Percentiles rank a stretch among this genome's conserved stretches.
Evolutionary conservation across 805 yeast species (phyloP).

Genomic region (Maudiozyma serrabonitensis): DNA sequence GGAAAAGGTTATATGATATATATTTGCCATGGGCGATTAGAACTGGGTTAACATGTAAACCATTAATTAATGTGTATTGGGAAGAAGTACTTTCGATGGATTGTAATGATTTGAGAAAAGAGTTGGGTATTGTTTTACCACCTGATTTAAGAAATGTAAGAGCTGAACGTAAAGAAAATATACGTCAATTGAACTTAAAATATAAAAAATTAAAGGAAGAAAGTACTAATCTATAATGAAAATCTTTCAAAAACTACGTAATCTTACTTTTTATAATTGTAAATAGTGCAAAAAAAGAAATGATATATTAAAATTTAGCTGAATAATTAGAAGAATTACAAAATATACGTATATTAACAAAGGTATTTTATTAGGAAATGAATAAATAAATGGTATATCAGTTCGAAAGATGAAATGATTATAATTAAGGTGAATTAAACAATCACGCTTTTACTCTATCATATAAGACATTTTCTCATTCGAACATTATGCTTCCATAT

Average conservation of each 20-base stretch:
- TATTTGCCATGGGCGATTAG: slow-evolving; percentile 83
- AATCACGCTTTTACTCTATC: neutral
- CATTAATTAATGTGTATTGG: slow-evolving; percentile 87
- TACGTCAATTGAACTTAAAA: slow-evolving; percentile 19
- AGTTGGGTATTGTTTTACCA: slow-evolving; percentile 67
- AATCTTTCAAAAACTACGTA: neutral
- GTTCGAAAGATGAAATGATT: neutral
- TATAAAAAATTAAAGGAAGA: slow-evolving; percentile 10
- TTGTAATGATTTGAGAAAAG: slow-evolving; percentile 58
- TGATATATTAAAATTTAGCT: neutral
- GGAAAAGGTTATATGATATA: slow-evolving; percentile 50
- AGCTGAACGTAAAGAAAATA: slow-evolving; percentile 22
- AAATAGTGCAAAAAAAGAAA: neutral
- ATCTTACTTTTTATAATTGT: neutral
- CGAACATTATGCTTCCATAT: too few relatives aligned
- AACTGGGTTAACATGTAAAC: slow-evolving; percentile 62
- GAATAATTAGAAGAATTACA: neutral
- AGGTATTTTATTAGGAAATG: neutral
- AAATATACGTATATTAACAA: neutral
- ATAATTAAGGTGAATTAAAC: neutral
- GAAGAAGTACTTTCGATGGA: slow-evolving; percentile 69
- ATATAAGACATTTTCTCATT: neutral
- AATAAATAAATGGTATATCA: neutral
- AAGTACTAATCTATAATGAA: neutral
- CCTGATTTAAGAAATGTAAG: slow-evolving; percentile 68